phyloP scores from a whole-genome alignment of 1,139 yeast species.

The Pichia terricola region DNA sequence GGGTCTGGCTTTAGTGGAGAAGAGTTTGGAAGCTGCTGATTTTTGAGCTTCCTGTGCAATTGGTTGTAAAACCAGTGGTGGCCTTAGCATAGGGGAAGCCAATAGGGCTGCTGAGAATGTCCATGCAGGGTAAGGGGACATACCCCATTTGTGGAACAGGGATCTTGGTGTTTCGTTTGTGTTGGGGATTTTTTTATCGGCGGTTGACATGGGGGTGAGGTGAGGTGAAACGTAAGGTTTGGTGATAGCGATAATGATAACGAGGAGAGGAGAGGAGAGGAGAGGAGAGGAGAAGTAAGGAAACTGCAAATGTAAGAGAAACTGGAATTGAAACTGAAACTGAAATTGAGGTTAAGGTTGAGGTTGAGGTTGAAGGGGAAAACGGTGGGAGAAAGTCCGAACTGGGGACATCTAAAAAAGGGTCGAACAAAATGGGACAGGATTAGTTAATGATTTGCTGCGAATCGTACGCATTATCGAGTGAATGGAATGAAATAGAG shows the following conservation, averaged over 20 bases:
- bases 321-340: background rate
- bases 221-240: too few relatives aligned
- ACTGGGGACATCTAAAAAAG: too few relatives aligned
- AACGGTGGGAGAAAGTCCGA: too few relatives aligned
- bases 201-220: too few relatives aligned
- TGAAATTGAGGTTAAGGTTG: background rate
- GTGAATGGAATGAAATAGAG: too few relatives aligned
- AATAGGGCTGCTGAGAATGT: slow-evolving; percentile 33
- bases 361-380: too few relatives aligned
- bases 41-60: slow-evolving; percentile 1
- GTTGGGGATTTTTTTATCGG: background rate
- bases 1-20: background rate
- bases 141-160: slow-evolving; percentile 5
- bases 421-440: too few relatives aligned
- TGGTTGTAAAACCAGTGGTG: slow-evolving; percentile 13
- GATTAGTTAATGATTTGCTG: too few relatives aligned
- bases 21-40: background rate
- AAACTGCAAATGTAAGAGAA: background rate
- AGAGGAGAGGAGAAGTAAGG: background rate
- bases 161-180: background rate
- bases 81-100: slow-evolving; percentile 35
- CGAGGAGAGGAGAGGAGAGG: background rate
- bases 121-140: slow-evolving; percentile 49
- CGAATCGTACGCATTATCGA: too few relatives aligned
- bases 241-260: background rate